phyloP scores from a whole-genome alignment of 106 monocot species.

The Posidonia australis region DNA sequence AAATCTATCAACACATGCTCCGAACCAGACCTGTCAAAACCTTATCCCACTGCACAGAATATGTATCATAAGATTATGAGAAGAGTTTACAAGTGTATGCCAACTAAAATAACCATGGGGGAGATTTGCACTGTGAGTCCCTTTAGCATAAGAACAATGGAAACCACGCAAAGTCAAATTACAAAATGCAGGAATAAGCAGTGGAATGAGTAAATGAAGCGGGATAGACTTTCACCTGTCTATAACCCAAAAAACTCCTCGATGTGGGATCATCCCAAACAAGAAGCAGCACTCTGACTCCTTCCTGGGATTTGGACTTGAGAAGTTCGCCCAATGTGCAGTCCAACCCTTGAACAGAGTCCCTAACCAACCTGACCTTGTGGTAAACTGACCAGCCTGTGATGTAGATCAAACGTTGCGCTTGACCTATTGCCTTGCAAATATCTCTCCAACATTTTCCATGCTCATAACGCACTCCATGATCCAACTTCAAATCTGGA shows the following conservation, averaged over 20 bases:
- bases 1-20: too few relatives aligned
- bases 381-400: constrained; percentile 89
- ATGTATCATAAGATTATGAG: too few relatives aligned
- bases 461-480: constrained; percentile 45
- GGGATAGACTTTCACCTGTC: constrained; percentile 20
- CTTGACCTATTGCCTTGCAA: constrained; percentile 50
- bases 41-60: too few relatives aligned
- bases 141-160: neutral
- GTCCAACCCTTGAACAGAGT: constrained; percentile 15
- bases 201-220: constrained; percentile 5
- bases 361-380: constrained; percentile 53
- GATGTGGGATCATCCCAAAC: constrained; percentile 99
- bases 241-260: constrained; percentile 52
- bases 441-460: constrained; percentile 87
- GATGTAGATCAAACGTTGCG: constrained; percentile 67
- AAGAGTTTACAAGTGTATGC: too few relatives aligned
- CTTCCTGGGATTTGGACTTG: constrained; percentile 79
- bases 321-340: constrained; percentile 59
- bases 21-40: too few relatives aligned
- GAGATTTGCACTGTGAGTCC: too few relatives aligned
- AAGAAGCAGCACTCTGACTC: constrained; percentile 83
- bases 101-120: neutral
- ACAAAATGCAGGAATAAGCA: neutral
- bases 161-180: neutral
- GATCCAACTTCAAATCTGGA: constrained; percentile 44